These are phyloP conservation scores for Neonectria magnoliae DNA, from an alignment of 2,329 filamentous ascomycete genomes.

Conservation along the genomic window DNA sequence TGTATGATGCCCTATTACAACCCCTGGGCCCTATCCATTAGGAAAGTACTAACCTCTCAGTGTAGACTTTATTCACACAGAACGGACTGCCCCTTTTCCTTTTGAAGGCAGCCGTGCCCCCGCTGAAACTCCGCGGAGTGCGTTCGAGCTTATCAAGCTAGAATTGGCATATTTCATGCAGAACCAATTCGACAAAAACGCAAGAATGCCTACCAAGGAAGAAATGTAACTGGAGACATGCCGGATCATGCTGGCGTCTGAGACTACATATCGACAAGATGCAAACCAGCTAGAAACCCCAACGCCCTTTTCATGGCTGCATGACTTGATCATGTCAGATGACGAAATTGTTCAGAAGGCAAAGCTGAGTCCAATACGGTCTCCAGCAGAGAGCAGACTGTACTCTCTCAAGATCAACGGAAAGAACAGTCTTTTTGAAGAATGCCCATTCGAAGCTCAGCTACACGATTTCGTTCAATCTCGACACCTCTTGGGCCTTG, in stretches of 20 bases:
- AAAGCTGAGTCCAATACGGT: slow-evolving; percentile 34
- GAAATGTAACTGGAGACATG: slow-evolving; percentile 31
- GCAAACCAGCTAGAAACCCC: slow-evolving; percentile 14
- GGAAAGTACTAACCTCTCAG: not conserved
- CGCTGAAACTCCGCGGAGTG: slow-evolving; percentile 22
- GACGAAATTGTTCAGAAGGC: slow-evolving; percentile 29
- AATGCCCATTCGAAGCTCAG: slow-evolving; percentile 38
- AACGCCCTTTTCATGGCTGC: slow-evolving; percentile 24
- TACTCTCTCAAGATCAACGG: slow-evolving; percentile 38
- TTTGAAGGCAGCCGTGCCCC: slow-evolving; percentile 26
- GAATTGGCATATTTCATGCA: slow-evolving; percentile 34
- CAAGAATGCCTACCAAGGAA: slow-evolving; percentile 13
- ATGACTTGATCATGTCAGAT: slow-evolving; percentile 27
- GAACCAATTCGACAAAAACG: slow-evolving; percentile 18
- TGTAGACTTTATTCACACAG: slow-evolving; percentile 28
- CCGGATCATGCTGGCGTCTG: slow-evolving; percentile 26
- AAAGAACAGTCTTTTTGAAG: slow-evolving; percentile 38
- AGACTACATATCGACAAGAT: slow-evolving; percentile 14
- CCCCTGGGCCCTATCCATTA: not conserved
- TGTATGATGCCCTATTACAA: slow-evolving; percentile 35
- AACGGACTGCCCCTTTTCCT: slow-evolving; percentile 25
- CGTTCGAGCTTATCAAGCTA: slow-evolving; percentile 30
- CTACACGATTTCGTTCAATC: slow-evolving; percentile 26
- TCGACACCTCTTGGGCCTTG: slow-evolving; percentile 4
- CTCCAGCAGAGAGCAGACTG: slow-evolving; percentile 34